phyloP scores from a whole-genome alignment of 2,329 filamentous ascomycete species.

The Venturia carpophila region DNA sequence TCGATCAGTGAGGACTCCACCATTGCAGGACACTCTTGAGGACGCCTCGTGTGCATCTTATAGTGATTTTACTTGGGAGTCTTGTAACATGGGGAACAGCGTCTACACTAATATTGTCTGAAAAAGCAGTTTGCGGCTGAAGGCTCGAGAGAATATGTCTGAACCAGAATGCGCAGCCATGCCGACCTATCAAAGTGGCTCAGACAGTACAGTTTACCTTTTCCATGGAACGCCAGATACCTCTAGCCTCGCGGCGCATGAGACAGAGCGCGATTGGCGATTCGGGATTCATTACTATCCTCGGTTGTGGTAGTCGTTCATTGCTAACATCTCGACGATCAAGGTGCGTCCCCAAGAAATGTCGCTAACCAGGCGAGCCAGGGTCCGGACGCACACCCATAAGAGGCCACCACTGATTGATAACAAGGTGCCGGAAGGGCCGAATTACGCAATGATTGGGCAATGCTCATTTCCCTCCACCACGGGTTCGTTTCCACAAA shows the following conservation, averaged over 20 bases:
- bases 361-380: not conserved
- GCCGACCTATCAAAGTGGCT: too few species aligned
- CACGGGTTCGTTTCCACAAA: not conserved
- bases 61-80: too few species aligned
- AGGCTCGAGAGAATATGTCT: too few species aligned
- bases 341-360: not conserved
- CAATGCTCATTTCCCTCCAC: not conserved
- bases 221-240: too few species aligned
- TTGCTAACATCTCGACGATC: not conserved
- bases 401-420: not conserved
- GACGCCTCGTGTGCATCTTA: too few species aligned
- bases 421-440: not conserved
- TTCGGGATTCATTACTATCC: not conserved
- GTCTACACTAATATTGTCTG: too few species aligned
- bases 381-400: not conserved
- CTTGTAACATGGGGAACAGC: too few species aligned
- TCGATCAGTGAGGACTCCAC: too few species aligned
- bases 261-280: not conserved
- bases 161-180: too few species aligned
- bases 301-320: not conserved
- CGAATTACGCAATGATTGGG: not conserved
- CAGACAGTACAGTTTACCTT: too few species aligned
- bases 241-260: not conserved
- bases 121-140: too few species aligned
- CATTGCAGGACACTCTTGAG: too few species aligned